Base-by-base conservation (phyloP, 257 asterid genomes). In the Coffea eugenioides region DNA sequence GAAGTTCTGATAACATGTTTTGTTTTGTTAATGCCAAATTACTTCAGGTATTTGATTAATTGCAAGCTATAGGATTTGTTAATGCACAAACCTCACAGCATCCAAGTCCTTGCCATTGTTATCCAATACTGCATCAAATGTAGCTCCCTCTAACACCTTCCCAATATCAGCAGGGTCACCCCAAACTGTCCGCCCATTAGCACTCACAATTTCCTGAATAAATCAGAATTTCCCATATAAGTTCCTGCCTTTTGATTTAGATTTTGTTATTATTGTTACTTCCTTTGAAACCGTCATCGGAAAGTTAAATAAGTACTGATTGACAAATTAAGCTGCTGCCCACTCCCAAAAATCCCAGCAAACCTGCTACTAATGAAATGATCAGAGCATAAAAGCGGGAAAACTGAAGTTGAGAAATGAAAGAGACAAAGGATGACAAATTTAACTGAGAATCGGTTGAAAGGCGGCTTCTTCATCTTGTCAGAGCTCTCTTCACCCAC, bases 391-490 rank as follows among this genome's bases (percentile, higher is more conserved):
- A 75, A 16, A 11, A 5, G 46, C 20, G 5, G 1, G 27, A 21
- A 1, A 52, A 39, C 20, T 14, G 23, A 10, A 57, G 23, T 8
- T 2, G 25, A n/a, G 1, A 48, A 73, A 16, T 74, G 31, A 48
- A 23, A 1, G 1, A 25, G 8, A 59, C 3, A 25, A 34, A 13
- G 57, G 65, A 14, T 2, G 34, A 4, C 45, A 41, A 74, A 83
- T 15, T 83, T 84, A 89, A 92, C 99, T 82, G 98, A 89, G 83
- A 95, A 95, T 92, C 97, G 89, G 89, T 46, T 91, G 91, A 95
- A 95, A 25, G 99, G 98, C 14, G 98, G 93, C 87, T 95, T 95
- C 94, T 95, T 95, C 99, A 93, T 95, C 96, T 95, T 95, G 87
- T 91, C 97, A 14, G 98, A 95, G 85, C 70, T 85, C 87, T 95